These are phyloP conservation scores for Aschersonia sp. DNA, from an alignment of 2,329 filamentous ascomycete genomes.

Conservation along the genomic window DNA sequence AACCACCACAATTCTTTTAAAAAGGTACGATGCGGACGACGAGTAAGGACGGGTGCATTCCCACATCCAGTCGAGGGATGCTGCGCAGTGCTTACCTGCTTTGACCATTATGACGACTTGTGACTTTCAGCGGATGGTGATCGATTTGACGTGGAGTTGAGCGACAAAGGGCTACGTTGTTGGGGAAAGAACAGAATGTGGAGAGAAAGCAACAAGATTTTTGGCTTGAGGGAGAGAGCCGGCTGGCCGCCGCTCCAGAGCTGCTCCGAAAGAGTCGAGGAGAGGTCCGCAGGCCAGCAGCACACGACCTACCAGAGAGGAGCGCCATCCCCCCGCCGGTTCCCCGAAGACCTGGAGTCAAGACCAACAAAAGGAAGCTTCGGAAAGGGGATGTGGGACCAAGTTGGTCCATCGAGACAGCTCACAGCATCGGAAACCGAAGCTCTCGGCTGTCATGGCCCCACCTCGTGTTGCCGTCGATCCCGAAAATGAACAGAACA, in stretches of 20 bases:
- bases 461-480: too few relatives aligned
- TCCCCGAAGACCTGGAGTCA: too few relatives aligned
- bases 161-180: background rate
- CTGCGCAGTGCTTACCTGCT: slow-evolving; percentile 50
- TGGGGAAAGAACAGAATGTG: slow-evolving; percentile 4
- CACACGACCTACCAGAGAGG: too few relatives aligned
- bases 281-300: too few relatives aligned
- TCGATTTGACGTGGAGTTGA: background rate
- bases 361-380: too few relatives aligned
- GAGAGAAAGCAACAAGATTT: background rate
- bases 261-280: too few relatives aligned
- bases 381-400: too few relatives aligned
- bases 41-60: background rate
- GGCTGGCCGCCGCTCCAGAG: background rate
- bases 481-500: too few relatives aligned
- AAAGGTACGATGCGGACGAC: slow-evolving; percentile 1
- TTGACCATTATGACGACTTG: slow-evolving; percentile 77
- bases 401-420: too few relatives aligned
- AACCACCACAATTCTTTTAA: background rate
- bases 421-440: too few relatives aligned
- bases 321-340: too few relatives aligned
- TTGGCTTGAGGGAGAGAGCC: background rate
- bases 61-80: background rate
- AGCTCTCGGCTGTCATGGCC: too few relatives aligned
- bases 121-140: slow-evolving; percentile 4